These are phyloP conservation scores for Rhodotorula paludigena DNA, from an alignment of 768 basidiomycete genomes.

Conservation along the genomic window DNA sequence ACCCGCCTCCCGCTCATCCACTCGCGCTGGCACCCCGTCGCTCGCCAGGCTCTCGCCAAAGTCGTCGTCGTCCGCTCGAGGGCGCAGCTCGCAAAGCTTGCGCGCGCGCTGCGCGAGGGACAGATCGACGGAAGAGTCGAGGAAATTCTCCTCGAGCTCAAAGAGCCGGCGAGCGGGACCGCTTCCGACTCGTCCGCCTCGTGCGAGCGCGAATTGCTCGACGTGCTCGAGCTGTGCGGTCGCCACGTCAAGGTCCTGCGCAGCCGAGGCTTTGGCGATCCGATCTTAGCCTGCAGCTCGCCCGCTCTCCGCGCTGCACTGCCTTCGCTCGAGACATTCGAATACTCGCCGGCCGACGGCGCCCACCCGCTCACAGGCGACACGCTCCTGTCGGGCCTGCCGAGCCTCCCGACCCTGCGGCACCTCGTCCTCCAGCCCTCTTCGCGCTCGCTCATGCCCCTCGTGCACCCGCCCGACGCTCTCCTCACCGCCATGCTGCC, in stretches of 20 bases:
- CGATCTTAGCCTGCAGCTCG: not conserved
- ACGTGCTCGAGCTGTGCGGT: not conserved
- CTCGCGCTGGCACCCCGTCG: constrained; percentile 15
- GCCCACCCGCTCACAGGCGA: not conserved
- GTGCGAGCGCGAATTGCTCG: not conserved
- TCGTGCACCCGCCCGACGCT: not conserved
- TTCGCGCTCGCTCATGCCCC: not conserved
- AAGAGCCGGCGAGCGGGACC: not conserved
- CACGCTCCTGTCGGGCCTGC: not conserved
- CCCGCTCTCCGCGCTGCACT: not conserved
- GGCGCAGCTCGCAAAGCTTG: not conserved
- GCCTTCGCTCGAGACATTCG: not conserved
- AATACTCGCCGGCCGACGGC: constrained; percentile 10
- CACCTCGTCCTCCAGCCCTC: constrained; percentile 3
- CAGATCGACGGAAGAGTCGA: not conserved
- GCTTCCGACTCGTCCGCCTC: not conserved
- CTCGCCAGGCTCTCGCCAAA: not conserved
- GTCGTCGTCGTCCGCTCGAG: not conserved
- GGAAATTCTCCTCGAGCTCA: constrained; percentile 22
- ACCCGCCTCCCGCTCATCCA: constrained; percentile 1
- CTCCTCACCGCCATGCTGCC: not conserved
- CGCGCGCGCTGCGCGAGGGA: not conserved
- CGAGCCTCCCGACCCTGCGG: not conserved
- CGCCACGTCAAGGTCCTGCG: not conserved
- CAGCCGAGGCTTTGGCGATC: constrained; percentile 15